A percentile compares a stretch with the other conserved stretches of the same genome.
phyloP scores from a whole-genome alignment of 2,329 filamentous ascomycete species.

The Domatiomyces globalis region DNA sequence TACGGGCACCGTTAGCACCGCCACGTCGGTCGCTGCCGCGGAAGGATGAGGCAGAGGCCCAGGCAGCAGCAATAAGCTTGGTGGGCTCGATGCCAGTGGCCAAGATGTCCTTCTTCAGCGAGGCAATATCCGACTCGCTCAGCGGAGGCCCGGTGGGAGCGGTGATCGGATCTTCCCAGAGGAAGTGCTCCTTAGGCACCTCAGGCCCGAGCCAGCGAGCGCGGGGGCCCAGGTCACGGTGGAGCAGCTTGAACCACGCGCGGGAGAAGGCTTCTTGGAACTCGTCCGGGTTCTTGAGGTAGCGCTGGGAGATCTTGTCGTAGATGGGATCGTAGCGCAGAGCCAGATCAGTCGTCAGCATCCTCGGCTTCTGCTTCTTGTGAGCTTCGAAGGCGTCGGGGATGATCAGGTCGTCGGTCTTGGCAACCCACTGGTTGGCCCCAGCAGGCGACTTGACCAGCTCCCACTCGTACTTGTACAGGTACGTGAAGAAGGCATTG shows the following conservation, averaged over 20 bases:
- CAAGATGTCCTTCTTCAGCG: slow-evolving; percentile 56
- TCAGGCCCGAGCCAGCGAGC: slow-evolving; percentile 61
- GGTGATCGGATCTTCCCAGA: slow-evolving; percentile 68
- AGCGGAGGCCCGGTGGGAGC: slow-evolving; percentile 46
- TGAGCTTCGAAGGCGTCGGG: slow-evolving; percentile 55
- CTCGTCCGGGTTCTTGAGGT: slow-evolving; percentile 53
- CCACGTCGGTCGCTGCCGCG: slow-evolving; percentile 67
- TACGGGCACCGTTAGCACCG: slow-evolving; percentile 66
- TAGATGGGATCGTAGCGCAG: slow-evolving; percentile 58
- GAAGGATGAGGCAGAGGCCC: slow-evolving; percentile 58
- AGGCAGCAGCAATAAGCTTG: slow-evolving; percentile 52
- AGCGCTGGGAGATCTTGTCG: slow-evolving; percentile 61
- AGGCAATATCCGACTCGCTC: slow-evolving; percentile 47
- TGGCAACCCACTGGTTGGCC: slow-evolving; percentile 63
- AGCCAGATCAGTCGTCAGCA: slow-evolving; percentile 63
- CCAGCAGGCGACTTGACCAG: slow-evolving; percentile 60
- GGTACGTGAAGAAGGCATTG: slow-evolving; percentile 59
- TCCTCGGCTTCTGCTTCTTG: slow-evolving; percentile 61
- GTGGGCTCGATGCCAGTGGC: slow-evolving; percentile 44
- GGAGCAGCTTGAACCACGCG: slow-evolving; percentile 73
- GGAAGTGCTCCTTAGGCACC: slow-evolving; percentile 51
- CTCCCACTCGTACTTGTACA: slow-evolving; percentile 69
- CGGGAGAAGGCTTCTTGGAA: slow-evolving; percentile 55
- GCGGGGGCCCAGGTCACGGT: slow-evolving; percentile 64
- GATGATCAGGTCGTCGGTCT: slow-evolving; percentile 51